A percentile compares a stretch with the other conserved stretches of the same genome.
Evolutionary conservation across 768 basidiomycete species (phyloP).

Genomic region (Termitomyces sp.): DNA sequence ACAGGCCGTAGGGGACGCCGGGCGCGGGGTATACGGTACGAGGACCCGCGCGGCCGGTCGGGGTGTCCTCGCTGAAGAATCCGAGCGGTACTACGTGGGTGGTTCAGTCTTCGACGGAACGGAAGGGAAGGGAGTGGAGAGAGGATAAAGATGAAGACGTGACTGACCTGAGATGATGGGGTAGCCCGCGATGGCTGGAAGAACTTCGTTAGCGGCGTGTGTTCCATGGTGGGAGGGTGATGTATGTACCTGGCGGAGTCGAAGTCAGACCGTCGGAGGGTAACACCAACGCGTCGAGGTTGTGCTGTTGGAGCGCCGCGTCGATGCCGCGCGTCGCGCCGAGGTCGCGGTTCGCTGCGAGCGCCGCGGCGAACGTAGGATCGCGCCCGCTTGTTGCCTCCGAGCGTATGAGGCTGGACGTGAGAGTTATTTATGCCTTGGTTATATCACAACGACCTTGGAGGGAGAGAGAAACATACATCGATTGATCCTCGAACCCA

Average conservation of each 20-base stretch:
- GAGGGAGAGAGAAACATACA: too few relatives aligned
- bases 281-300: slow-evolving; percentile 48
- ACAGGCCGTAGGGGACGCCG: slow-evolving; percentile 55
- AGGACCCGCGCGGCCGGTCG: slow-evolving; percentile 30
- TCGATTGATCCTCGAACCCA: slow-evolving; percentile 31
- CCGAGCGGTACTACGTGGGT: slow-evolving; percentile 61
- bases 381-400: slow-evolving; percentile 37
- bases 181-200: slow-evolving; percentile 55
- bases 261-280: slow-evolving; percentile 36
- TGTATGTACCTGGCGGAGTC: slow-evolving; percentile 26
- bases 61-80: slow-evolving; percentile 44
- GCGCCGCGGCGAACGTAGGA: slow-evolving; percentile 34
- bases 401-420: slow-evolving; percentile 27
- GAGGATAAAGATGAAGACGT: not conserved
- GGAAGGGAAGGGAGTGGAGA: too few relatives aligned
- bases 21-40: slow-evolving; percentile 43
- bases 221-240: not conserved
- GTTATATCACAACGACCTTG: too few relatives aligned
- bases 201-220: slow-evolving; percentile 9
- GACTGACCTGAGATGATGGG: slow-evolving; percentile 55
- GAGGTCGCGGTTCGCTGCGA: slow-evolving; percentile 39
- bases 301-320: slow-evolving; percentile 35
- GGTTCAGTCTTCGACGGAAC: slow-evolving; percentile 1
- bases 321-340: slow-evolving; percentile 51
- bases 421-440: too few relatives aligned